These are phyloP conservation scores for Myxozyma udenii DNA, from an alignment of 805 yeast species.

Conservation along the genomic window DNA sequence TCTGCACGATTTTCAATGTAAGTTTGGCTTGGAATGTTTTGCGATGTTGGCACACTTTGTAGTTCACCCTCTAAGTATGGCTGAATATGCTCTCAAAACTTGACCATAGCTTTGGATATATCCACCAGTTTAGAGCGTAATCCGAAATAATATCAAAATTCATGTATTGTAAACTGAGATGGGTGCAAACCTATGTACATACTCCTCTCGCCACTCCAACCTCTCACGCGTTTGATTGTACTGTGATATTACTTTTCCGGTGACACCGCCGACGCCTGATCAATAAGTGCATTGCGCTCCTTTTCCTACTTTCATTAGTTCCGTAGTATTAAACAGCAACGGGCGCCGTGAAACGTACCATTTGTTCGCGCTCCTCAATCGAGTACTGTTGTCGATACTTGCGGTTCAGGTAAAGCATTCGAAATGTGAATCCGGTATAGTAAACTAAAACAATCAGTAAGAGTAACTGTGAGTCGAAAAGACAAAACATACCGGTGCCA, in stretches of 20 bases:
- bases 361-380: slow-evolving; percentile 5
- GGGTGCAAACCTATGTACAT: too few species aligned
- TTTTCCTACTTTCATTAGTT: neutral
- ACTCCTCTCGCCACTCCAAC: neutral
- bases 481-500: slow-evolving; percentile 38
- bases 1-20: too few species aligned
- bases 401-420: slow-evolving; percentile 20
- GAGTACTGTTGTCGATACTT: slow-evolving; percentile 8
- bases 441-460: slow-evolving; percentile 7
- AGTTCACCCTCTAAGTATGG: too few species aligned
- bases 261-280: neutral
- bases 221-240: neutral
- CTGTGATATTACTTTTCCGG: neutral
- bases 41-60: too few species aligned
- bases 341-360: slow-evolving; percentile 3
- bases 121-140: too few species aligned
- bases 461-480: neutral
- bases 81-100: too few species aligned
- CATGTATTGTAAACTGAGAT: too few species aligned
- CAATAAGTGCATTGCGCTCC: neutral
- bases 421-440: slow-evolving; percentile 14
- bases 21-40: too few species aligned
- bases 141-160: too few species aligned
- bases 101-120: too few species aligned
- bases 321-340: neutral